These are phyloP conservation scores for Conoideocrella luteorostrata DNA, from an alignment of 2,329 filamentous ascomycete genomes.

Conservation along the genomic window DNA sequence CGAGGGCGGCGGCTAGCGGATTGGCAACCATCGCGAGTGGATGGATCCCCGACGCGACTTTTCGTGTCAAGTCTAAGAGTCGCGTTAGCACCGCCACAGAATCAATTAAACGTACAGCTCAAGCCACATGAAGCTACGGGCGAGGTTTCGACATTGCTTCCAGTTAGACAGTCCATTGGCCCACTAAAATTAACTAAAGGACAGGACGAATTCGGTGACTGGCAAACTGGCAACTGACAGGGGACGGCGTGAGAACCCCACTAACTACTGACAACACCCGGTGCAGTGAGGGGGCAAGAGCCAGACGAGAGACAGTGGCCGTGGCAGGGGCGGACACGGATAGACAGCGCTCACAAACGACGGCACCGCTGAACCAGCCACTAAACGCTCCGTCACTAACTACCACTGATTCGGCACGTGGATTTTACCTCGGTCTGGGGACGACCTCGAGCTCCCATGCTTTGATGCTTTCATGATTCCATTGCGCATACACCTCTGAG, in stretches of 20 bases:
- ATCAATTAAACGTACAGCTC: slow-evolving; percentile 6
- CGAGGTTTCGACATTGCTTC: too few species aligned
- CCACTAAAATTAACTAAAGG: slow-evolving; percentile 1
- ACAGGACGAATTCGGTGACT: not conserved
- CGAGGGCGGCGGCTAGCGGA: not conserved
- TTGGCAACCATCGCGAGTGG: not conserved
- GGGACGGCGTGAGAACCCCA: too few species aligned
- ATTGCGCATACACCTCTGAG: not conserved
- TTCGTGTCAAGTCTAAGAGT: slow-evolving; percentile 21
- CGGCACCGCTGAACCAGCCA: too few species aligned
- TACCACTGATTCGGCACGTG: slow-evolving; percentile 25
- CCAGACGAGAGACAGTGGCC: too few species aligned
- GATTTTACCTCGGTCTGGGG: slow-evolving; percentile 21
- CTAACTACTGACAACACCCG: too few species aligned
- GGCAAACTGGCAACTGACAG: too few species aligned
- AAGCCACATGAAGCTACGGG: not conserved
- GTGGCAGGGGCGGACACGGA: too few species aligned
- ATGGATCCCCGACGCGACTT: slow-evolving; percentile 21
- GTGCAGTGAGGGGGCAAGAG: too few species aligned
- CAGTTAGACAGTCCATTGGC: too few species aligned
- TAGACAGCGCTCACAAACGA: too few species aligned
- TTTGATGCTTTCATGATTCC: not conserved
- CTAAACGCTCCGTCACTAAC: not conserved
- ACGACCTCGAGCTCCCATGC: not conserved
- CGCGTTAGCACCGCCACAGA: slow-evolving; percentile 20